phyloP scores from a whole-genome alignment of 495 filamentous ascomycete genomes.

The Penicillium roqueforti region DNA sequence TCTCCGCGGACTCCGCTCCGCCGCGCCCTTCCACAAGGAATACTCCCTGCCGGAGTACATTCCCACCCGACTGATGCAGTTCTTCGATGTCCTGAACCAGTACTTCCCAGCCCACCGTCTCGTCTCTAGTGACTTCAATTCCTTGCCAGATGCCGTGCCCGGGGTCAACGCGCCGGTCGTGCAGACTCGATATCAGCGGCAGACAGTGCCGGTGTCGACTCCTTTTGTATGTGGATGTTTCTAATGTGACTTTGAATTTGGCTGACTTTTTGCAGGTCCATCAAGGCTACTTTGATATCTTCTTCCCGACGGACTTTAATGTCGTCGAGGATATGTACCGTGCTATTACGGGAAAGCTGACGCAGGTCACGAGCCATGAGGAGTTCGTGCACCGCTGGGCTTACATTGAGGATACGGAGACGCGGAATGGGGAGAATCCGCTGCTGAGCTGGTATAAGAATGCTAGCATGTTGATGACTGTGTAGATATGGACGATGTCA shows the following conservation, averaged over 20 bases:
- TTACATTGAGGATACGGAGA: slow-evolving; percentile 83
- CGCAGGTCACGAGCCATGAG: slow-evolving; percentile 77
- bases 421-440: slow-evolving; percentile 87
- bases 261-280: slow-evolving; percentile 62
- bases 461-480: slow-evolving; percentile 80
- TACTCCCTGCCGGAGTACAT: slow-evolving; percentile 84
- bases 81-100: slow-evolving; percentile 82
- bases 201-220: slow-evolving; percentile 83
- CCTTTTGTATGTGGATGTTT: slow-evolving; percentile 64
- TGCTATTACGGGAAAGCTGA: slow-evolving; percentile 86
- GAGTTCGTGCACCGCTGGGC: slow-evolving; percentile 89
- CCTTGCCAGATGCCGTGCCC: slow-evolving; percentile 71
- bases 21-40: slow-evolving; percentile 65
- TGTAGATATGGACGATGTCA: slow-evolving; percentile 40
- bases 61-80: slow-evolving; percentile 89
- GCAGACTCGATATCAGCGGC: slow-evolving; percentile 83
- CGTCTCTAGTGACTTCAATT: slow-evolving; percentile 86
- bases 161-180: slow-evolving; percentile 92
- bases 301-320: slow-evolving; percentile 94
- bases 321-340: slow-evolving; percentile 86
- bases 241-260: not conserved
- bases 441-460: slow-evolving; percentile 92
- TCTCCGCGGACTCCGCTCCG: slow-evolving; percentile 53
- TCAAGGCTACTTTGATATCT: slow-evolving; percentile 97
- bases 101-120: slow-evolving; percentile 89